Conservation (phyloP, 495 filamentous ascomycete genomes). For the Aspergillus nidulans region DNA sequence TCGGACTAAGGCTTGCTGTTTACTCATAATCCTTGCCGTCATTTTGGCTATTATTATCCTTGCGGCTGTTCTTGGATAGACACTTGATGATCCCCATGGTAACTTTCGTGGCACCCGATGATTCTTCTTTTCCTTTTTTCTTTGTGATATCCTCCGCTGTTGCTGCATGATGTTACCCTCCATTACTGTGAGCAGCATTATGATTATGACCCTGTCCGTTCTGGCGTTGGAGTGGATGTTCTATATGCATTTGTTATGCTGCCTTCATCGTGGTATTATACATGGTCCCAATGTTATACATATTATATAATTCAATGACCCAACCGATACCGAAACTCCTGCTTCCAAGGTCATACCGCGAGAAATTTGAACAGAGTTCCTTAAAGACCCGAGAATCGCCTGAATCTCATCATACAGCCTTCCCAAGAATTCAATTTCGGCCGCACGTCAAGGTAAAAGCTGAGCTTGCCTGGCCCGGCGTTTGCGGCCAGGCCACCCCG, state of each 20-base stretch:
- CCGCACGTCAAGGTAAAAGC: constrained; percentile 91
- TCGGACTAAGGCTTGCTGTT: constrained; percentile 83
- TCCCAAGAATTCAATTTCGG: constrained; percentile 92
- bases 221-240: constrained; percentile 18
- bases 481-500: constrained; percentile 33
- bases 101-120: constrained; percentile 2
- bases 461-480: constrained; percentile 61
- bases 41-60: constrained; percentile 85
- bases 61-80: constrained; percentile 66
- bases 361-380: not conserved
- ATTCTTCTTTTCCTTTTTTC: constrained; percentile 12
- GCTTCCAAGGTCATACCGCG: constrained; percentile 23
- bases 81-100: constrained; percentile 1
- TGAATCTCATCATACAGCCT: constrained; percentile 78
- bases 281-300: constrained; percentile 37
- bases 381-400: constrained; percentile 56
- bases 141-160: constrained; percentile 26
- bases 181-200: constrained; percentile 1
- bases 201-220: constrained; percentile 9
- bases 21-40: constrained; percentile 84
- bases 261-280: constrained; percentile 32
- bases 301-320: constrained; percentile 29
- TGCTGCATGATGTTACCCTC: constrained; percentile 11
- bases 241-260: constrained; percentile 16
- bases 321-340: constrained; percentile 26